These are phyloP conservation scores for Geotrichum bryndzae DNA, from an alignment of 1,139 yeast genomes.

Conservation along the genomic window DNA sequence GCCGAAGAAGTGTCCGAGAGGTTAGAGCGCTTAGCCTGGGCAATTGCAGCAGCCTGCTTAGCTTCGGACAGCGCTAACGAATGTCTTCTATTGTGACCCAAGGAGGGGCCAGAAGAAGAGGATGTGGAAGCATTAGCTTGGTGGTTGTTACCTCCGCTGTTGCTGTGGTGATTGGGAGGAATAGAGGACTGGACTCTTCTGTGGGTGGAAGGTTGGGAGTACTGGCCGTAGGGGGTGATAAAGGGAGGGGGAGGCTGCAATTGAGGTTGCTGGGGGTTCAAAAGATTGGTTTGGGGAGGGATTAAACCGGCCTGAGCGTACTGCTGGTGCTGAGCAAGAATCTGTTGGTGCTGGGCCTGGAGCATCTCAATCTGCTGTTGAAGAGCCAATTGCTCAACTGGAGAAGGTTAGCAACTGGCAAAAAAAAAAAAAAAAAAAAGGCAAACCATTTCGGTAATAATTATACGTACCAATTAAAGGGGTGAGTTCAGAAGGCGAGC, in stretches of 20 bases:
- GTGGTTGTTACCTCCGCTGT: conserved; percentile 29
- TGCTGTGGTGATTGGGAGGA: conserved; percentile 17
- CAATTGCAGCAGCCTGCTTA: conserved; percentile 91
- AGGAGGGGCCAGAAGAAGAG: conserved; percentile 17
- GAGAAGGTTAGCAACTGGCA: neutral
- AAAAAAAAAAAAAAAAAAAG: neutral
- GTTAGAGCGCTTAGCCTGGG: conserved; percentile 51
- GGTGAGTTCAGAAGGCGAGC: conserved; percentile 93
- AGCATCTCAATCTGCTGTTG: conserved; percentile 89
- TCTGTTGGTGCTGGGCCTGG: conserved; percentile 87
- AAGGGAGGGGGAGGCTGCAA: conserved; percentile 25
- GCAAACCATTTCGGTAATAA: neutral
- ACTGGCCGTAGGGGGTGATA: conserved; percentile 30
- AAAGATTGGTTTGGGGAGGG: conserved; percentile 20
- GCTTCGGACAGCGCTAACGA: conserved; percentile 91
- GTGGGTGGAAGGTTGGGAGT: conserved; percentile 21
- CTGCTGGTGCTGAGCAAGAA: conserved; percentile 62
- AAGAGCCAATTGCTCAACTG: conserved; percentile 79
- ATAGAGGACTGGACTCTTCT: conserved; percentile 35
- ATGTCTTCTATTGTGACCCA: conserved; percentile 86
- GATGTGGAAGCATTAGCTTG: neutral
- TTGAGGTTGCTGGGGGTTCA: conserved; percentile 20
- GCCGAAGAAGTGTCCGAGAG: neutral
- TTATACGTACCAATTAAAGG: conserved; percentile 64
- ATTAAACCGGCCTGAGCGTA: conserved; percentile 30